A percentile compares a stretch with the other conserved stretches of the same genome.
phyloP scores from a whole-genome alignment of 441 rosid species.

The Eugenia klotzschiana region DNA sequence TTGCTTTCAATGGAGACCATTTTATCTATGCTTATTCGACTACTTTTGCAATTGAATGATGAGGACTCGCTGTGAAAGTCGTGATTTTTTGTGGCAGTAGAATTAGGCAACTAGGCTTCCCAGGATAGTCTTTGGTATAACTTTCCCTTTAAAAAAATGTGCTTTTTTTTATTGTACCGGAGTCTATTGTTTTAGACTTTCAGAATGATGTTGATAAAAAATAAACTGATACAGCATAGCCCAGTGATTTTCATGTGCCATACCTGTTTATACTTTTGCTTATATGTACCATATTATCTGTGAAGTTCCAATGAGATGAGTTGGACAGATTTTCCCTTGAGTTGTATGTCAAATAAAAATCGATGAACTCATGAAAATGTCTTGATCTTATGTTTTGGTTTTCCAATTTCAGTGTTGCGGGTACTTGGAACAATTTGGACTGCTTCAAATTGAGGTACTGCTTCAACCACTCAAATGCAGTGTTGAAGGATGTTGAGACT shows the following conservation, averaged over 20 bases:
- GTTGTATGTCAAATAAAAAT: neutral
- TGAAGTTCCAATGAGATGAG: neutral
- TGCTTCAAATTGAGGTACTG: conserved; percentile 17
- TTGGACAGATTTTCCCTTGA: neutral
- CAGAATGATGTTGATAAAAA: neutral
- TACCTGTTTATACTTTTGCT: neutral
- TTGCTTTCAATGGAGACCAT: neutral
- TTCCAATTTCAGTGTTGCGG: conserved; percentile 12
- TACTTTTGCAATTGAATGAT: neutral
- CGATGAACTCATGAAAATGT: neutral
- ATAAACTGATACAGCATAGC: neutral
- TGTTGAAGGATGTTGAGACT: conserved; percentile 22
- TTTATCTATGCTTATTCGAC: neutral
- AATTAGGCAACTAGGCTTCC: neutral
- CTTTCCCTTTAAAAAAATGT: neutral
- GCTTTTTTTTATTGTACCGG: neutral
- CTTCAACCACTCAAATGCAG: conserved; percentile 27
- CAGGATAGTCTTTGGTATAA: neutral
- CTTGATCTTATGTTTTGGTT: neutral
- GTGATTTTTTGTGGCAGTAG: neutral
- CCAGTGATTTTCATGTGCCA: neutral
- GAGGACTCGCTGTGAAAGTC: neutral
- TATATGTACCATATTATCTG: neutral
- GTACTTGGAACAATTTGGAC: conserved; percentile 17
- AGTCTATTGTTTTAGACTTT: neutral